phyloP scores from a whole-genome alignment of 1,284 basidiomycete genomes.

The Mycena sp. region DNA sequence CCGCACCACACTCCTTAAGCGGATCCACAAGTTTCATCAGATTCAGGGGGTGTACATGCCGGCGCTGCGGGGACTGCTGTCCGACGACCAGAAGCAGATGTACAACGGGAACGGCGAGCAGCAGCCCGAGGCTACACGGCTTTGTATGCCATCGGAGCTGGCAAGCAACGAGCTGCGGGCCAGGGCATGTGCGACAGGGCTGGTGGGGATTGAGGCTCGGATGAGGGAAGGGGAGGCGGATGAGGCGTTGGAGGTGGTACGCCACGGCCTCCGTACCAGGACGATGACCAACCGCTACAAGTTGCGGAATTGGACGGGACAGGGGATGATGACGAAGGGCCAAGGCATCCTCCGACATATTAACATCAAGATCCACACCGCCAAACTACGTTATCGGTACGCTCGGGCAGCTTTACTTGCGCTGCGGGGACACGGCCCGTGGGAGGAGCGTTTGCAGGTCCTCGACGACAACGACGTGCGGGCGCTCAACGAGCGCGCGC shows the following conservation, averaged over 20 bases:
- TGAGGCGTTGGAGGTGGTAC: constrained; percentile 11
- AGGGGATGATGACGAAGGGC: constrained; percentile 8
- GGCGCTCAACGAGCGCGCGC: constrained; percentile 14
- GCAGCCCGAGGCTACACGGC: neutral
- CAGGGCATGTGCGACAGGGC: neutral
- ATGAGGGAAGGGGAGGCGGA: constrained; percentile 3
- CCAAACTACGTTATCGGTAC: constrained; percentile 16
- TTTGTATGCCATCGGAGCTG: constrained; percentile 19
- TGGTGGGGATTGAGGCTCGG: constrained; percentile 4
- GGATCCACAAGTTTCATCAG: constrained; percentile 7
- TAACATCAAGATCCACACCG: constrained; percentile 18
- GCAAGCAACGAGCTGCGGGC: neutral
- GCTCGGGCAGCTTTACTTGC: neutral
- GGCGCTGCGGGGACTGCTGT: neutral
- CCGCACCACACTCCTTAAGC: neutral
- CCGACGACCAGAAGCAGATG: neutral
- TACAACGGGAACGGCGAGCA: constrained; percentile 10
- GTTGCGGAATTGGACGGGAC: constrained; percentile 6
- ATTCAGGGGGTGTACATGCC: constrained; percentile 19
- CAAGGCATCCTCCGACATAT: constrained; percentile 11
- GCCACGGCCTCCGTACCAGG: neutral
- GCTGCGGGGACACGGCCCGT: constrained; percentile 5
- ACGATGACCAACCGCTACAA: constrained; percentile 23
- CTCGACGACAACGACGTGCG: constrained; percentile 15
- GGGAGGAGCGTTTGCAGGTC: constrained; percentile 13